These are phyloP conservation scores for Cyberlindnera mississippiensis DNA, from an alignment of 805 yeast genomes.

Conservation along the genomic window DNA sequence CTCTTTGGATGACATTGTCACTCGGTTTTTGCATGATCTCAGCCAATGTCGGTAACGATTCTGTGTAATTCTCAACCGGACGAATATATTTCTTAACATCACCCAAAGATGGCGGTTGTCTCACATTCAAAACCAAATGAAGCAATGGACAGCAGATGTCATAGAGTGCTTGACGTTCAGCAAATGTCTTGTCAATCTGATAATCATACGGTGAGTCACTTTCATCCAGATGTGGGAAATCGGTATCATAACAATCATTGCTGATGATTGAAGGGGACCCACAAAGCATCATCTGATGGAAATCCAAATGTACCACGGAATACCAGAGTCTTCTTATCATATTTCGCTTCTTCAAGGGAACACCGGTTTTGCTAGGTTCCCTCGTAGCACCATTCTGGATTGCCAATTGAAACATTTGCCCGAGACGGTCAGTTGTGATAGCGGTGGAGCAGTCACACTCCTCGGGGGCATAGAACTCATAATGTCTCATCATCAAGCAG, in stretches of 20 bases:
- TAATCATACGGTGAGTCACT: conserved; percentile 21
- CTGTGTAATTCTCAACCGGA: conserved; percentile 14
- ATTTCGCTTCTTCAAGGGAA: conserved; percentile 11
- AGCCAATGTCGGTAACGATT: conserved; percentile 5
- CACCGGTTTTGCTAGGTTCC: conserved; percentile 21
- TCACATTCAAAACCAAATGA: conserved; percentile 18
- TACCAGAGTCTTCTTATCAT: conserved; percentile 27
- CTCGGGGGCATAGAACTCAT: conserved; percentile 22
- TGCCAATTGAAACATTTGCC: conserved; percentile 22
- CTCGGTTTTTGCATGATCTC: conserved; percentile 19
- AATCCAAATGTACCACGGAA: conserved; percentile 18
- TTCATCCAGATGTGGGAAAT: conserved; percentile 25
- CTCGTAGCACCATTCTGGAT: conserved; percentile 21
- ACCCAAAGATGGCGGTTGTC: conserved; percentile 15
- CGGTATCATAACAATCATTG: conserved; percentile 20
- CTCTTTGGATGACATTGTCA: conserved; percentile 18
- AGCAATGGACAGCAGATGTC: conserved; percentile 19
- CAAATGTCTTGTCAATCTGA: conserved; percentile 17
- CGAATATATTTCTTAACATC: conserved; percentile 9
- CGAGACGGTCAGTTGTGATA: conserved; percentile 18
- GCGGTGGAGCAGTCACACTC: conserved; percentile 24
- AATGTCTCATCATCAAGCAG: conserved; percentile 14
- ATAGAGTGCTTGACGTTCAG: conserved; percentile 13
- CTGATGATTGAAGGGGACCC: conserved; percentile 26
- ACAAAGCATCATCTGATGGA: conserved; percentile 18